Evolutionary conservation across 176 grass and related monocot species (phyloP).

Genomic region (Otatea glauca): DNA sequence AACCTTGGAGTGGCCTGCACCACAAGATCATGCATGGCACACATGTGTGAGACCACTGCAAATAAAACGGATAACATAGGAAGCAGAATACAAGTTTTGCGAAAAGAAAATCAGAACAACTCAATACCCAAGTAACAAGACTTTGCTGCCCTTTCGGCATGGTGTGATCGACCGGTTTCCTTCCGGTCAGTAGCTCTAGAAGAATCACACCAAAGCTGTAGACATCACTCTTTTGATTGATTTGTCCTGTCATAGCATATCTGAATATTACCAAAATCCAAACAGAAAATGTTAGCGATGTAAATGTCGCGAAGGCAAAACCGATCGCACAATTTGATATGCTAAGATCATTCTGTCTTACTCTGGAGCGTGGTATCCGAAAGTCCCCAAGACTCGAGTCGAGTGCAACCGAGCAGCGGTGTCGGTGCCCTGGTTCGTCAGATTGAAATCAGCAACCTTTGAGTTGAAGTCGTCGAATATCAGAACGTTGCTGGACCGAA

Average conservation of each 20-base stretch:
- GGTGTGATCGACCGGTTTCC: constrained; percentile 85
- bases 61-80: background rate
- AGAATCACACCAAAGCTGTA: constrained; percentile 84
- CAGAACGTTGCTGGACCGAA: constrained; percentile 81
- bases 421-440: constrained; percentile 82
- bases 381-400: constrained; percentile 79
- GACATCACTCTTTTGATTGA: constrained; percentile 85
- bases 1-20: constrained; percentile 85
- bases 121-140: constrained; percentile 82
- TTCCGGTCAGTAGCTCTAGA: constrained; percentile 76
- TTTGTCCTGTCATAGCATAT: constrained; percentile 89
- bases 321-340: background rate
- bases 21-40: background rate
- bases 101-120: background rate
- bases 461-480: constrained; percentile 76
- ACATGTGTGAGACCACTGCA: background rate
- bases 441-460: constrained; percentile 76
- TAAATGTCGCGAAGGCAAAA: background rate
- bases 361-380: constrained; percentile 89
- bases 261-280: constrained; percentile 39
- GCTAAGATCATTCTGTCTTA: constrained; percentile 24
- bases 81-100: background rate
- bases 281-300: background rate
- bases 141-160: constrained; percentile 91
- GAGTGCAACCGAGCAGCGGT: constrained; percentile 73